Conservation (phyloP, 129 eudicot species). For the Heracleum sosnowskyi region DNA sequence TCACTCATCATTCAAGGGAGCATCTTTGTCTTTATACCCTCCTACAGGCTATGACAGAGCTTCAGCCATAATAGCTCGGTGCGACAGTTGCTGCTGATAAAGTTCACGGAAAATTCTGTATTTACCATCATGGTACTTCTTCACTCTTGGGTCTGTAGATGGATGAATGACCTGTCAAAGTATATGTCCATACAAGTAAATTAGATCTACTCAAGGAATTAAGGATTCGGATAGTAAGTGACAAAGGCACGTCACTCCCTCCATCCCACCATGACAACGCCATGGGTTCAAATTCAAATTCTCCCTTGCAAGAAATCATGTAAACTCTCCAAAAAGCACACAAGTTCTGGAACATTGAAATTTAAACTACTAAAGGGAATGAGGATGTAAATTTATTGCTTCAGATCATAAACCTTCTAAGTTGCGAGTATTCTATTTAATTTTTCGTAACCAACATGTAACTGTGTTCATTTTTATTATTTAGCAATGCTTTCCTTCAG, state of each 20-base stretch:
- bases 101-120: constrained; percentile 74
- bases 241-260: neutral
- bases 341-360: neutral
- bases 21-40: neutral
- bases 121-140: constrained; percentile 89
- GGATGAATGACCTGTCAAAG: constrained; percentile 65
- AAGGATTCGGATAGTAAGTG: neutral
- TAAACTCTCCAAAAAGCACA: neutral
- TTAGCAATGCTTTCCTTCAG: neutral
- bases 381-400: neutral
- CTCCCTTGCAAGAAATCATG: too few species aligned
- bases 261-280: too few species aligned
- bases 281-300: neutral
- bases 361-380: neutral
- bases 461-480: neutral
- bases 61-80: constrained; percentile 69
- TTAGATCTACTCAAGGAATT: neutral
- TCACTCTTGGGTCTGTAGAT: constrained; percentile 59
- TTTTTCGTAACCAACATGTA: neutral
- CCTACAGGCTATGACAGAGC: constrained; percentile 34
- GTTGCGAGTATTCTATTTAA: neutral
- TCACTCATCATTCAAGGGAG: neutral
- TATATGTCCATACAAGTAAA: neutral
- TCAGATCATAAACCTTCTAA: neutral
- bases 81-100: constrained; percentile 68